These are phyloP conservation scores for Favolaschia claudopus DNA, from an alignment of 768 basidiomycete genomes.

Conservation along the genomic window DNA sequence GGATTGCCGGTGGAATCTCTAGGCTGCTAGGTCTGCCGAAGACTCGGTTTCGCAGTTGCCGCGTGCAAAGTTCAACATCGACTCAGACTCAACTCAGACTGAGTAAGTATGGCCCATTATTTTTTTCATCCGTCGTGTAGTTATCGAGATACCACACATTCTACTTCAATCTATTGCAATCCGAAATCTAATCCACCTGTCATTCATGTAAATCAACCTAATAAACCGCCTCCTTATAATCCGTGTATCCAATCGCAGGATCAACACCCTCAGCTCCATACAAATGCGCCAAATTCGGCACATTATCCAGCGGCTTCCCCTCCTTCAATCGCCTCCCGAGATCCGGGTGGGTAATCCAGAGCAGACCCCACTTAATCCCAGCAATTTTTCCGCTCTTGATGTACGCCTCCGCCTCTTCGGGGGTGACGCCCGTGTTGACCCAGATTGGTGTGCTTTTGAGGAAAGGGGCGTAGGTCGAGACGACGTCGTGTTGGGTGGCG, in stretches of 20 bases:
- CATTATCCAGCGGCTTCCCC: conserved; percentile 32
- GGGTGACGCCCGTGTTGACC: conserved; percentile 44
- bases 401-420: conserved; percentile 46
- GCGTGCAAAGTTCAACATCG: no score
- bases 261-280: conserved; percentile 23
- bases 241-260: conserved; percentile 31
- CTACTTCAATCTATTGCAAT: no score
- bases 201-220: no score
- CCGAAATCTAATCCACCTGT: no score
- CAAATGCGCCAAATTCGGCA: conserved; percentile 25
- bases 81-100: no score
- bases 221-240: conserved; percentile 28
- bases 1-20: no score
- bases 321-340: conserved; percentile 32
- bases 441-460: conserved; percentile 46
- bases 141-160: no score
- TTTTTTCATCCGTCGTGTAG: no score
- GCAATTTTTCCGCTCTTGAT: conserved; percentile 37
- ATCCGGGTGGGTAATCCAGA: conserved; percentile 39
- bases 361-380: no score
- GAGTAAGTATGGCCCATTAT: no score
- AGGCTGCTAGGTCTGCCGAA: no score
- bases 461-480: conserved; percentile 42
- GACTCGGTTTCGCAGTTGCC: no score
- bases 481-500: conserved; percentile 47